A percentile compares a stretch with the other conserved stretches of the same genome.
Conservation (phyloP, 2,329 filamentous ascomycete species). For the Dactylellina cionopaga region DNA sequence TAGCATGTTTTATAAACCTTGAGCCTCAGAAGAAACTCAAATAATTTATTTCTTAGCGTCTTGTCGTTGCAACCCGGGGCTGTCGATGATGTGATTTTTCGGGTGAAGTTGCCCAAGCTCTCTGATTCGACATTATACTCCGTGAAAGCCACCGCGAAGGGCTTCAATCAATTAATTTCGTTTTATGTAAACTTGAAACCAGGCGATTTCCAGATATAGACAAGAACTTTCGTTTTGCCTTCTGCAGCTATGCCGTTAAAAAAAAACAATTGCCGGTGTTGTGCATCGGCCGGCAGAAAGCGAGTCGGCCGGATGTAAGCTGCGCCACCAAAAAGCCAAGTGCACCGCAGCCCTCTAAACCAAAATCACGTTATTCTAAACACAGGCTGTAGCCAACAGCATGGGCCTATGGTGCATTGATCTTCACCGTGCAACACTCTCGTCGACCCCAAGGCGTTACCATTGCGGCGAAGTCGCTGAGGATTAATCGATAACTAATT, state of each 20-base stretch:
- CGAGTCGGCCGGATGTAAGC: neutral
- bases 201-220: neutral
- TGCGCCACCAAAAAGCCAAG: slow-evolving; percentile 3
- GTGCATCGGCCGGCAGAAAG: neutral
- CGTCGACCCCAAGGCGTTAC: too few species aligned
- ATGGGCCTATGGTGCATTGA: too few species aligned
- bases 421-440: too few species aligned
- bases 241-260: slow-evolving; percentile 1
- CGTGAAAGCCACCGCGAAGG: neutral
- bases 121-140: too few species aligned
- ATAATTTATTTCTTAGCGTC: too few species aligned
- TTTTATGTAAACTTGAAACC: neutral
- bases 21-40: neutral
- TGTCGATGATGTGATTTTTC: too few species aligned
- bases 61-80: neutral
- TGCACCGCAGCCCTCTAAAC: slow-evolving; percentile 5
- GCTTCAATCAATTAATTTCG: neutral
- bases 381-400: neutral
- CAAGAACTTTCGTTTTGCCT: neutral
- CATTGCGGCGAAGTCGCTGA: too few species aligned
- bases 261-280: neutral
- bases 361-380: slow-evolving; percentile 20
- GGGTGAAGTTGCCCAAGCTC: too few species aligned
- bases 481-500: too few species aligned
- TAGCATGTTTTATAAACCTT: neutral